Percentiles rank a stretch among this genome's conserved stretches.
Conservation (phyloP, 2,329 filamentous ascomycete genomes). For the Albifimbria verrucaria region DNA sequence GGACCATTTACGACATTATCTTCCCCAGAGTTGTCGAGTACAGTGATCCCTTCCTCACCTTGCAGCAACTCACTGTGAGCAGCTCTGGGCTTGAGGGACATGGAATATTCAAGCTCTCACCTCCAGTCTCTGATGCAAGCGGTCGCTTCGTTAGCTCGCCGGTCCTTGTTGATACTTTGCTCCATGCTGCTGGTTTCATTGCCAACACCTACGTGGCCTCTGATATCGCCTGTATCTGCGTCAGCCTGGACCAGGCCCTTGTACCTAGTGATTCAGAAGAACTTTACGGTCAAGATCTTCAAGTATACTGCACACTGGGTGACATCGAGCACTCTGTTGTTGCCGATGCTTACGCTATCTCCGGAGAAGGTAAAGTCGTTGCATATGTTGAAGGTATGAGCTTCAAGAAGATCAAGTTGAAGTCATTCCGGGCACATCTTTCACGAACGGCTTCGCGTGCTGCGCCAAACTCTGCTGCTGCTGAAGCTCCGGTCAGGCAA, state of each 20-base stretch:
- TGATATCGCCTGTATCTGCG: constrained; percentile 25
- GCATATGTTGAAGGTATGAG: constrained; percentile 20
- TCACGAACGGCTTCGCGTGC: background rate
- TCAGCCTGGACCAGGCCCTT: constrained; percentile 16
- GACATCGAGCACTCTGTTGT: constrained; percentile 19
- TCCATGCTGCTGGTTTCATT: constrained; percentile 27
- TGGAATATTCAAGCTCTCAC: background rate
- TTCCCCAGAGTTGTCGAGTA: constrained; percentile 27
- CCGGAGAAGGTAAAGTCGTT: constrained; percentile 15
- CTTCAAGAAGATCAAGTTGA: constrained; percentile 25
- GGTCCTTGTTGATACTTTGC: constrained; percentile 24
- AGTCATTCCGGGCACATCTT: constrained; percentile 2
- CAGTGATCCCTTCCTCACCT: constrained; percentile 18
- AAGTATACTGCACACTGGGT: constrained; percentile 22
- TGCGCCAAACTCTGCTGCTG: background rate
- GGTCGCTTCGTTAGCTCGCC: constrained; percentile 19
- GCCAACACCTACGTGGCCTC: constrained; percentile 22
- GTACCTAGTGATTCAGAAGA: constrained; percentile 14
- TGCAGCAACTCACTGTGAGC: constrained; percentile 20
- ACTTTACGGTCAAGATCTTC: constrained; percentile 11
- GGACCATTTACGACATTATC: constrained; percentile 24
- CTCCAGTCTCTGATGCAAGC: background rate
- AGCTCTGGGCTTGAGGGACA: constrained; percentile 12
- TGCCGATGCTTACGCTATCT: constrained; percentile 21
- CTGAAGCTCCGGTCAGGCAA: background rate